These are phyloP conservation scores for Kluyveromyces sp. DNA, from an alignment of 1,139 yeast species.

Conservation along the genomic window DNA sequence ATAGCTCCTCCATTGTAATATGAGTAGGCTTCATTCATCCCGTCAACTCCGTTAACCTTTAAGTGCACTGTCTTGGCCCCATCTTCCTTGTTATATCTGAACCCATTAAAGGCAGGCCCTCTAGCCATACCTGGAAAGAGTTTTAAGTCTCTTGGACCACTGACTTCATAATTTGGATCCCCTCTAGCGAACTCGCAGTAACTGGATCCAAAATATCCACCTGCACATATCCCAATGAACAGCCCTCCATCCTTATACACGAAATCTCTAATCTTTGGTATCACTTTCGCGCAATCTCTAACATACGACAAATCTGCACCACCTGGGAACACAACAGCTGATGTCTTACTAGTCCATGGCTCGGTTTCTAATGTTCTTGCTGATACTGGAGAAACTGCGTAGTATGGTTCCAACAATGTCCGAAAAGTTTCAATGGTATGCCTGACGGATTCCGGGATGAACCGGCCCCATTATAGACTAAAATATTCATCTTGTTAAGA, in stretches of 20 bases:
- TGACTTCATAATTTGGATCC: conserved; percentile 60
- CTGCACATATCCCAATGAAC: conserved; percentile 90
- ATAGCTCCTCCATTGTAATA: conserved; percentile 81
- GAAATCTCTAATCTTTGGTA: conserved; percentile 60
- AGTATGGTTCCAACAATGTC: conserved; percentile 72
- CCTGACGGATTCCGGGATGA: conserved; percentile 81
- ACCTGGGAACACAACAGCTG: conserved; percentile 83
- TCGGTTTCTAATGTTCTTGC: conserved; percentile 59
- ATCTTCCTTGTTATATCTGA: conserved; percentile 62
- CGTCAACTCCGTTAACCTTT: conserved; percentile 32
- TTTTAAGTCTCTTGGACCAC: conserved; percentile 72
- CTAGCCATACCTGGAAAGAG: conserved; percentile 77
- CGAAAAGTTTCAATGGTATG: conserved; percentile 75
- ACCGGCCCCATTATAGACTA: conserved; percentile 56
- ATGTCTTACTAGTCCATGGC: conserved; percentile 82
- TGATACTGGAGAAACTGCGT: conserved; percentile 72
- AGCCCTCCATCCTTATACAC: conserved; percentile 69
- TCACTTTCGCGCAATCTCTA: conserved; percentile 48
- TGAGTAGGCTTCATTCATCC: conserved; percentile 19
- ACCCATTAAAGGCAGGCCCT: conserved; percentile 79
- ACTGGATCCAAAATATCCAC: conserved; percentile 78
- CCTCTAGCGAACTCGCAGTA: conserved; percentile 82
- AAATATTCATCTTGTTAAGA: conserved; percentile 23
- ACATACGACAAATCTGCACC: conserved; percentile 87
- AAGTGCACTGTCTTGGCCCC: conserved; percentile 64